These are phyloP conservation scores for Elasticomyces elasticus DNA, from an alignment of 495 filamentous ascomycete genomes.

Conservation along the genomic window DNA sequence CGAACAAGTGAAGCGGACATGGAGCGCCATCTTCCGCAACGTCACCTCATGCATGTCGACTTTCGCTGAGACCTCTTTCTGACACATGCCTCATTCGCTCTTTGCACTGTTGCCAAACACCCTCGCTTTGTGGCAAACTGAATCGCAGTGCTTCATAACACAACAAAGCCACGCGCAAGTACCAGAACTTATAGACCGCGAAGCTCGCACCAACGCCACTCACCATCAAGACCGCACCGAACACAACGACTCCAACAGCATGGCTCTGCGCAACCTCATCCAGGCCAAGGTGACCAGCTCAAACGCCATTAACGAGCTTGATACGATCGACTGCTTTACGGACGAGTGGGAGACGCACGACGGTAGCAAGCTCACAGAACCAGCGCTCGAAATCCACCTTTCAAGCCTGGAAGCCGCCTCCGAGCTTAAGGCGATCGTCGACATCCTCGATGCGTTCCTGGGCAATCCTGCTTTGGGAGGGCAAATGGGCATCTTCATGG, in stretches of 20 bases:
- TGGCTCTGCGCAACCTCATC: slow-evolving; percentile 1
- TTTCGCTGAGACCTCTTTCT: background rate
- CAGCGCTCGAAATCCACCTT: background rate
- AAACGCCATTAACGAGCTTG: background rate
- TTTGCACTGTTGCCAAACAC: background rate
- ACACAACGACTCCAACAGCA: background rate
- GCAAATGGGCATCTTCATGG: slow-evolving; percentile 1
- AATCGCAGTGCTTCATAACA: no score
- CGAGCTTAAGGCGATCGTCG: background rate
- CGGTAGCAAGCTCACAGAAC: background rate
- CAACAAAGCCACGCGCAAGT: no score
- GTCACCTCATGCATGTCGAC: background rate
- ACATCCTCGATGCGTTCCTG: background rate
- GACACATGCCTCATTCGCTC: background rate
- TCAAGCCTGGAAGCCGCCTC: background rate
- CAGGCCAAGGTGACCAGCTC: background rate
- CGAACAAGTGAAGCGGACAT: background rate
- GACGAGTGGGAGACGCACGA: background rate
- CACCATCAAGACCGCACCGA: background rate
- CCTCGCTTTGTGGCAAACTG: background rate
- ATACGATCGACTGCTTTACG: slow-evolving; percentile 1
- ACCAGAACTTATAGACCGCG: no score
- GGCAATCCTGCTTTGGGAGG: background rate
- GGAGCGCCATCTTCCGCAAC: background rate
- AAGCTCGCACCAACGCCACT: no score